A percentile compares a stretch with the other conserved stretches of the same genome.
phyloP scores from a whole-genome alignment of 129 eudicot species.

The Helichrysum umbraculigerum region DNA sequence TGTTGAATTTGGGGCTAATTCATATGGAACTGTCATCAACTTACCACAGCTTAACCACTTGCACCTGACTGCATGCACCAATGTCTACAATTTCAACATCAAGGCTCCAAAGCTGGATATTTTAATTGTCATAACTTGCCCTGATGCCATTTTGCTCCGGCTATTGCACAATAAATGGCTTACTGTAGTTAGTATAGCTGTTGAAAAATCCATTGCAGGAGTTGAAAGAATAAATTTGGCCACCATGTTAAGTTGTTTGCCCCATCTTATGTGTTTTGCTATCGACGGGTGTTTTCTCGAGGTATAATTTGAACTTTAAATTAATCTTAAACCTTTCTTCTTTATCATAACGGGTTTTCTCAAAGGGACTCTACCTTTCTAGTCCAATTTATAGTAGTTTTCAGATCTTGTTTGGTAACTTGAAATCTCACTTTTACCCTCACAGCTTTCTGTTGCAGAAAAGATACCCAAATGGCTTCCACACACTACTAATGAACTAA shows the following conservation, averaged over 20 bases:
- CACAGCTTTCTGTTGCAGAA: not conserved
- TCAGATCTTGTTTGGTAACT: no score
- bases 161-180: not conserved
- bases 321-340: not conserved
- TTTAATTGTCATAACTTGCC: no score
- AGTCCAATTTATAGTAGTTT: no score
- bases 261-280: no score
- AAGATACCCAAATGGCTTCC: slow-evolving; percentile 20
- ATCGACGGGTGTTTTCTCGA: no score
- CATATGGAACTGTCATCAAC: not conserved
- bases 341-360: no score
- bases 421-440: no score
- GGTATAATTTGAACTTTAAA: not conserved
- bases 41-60: slow-evolving; percentile 19
- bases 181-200: not conserved
- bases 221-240: not conserved
- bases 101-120: not conserved
- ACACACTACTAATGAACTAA: no score
- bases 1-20: slow-evolving; percentile 4
- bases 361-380: no score
- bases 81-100: slow-evolving; percentile 18
- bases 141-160: slow-evolving; percentile 6
- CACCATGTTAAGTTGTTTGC: no score
- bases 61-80: not conserved
- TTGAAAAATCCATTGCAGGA: not conserved